phyloP scores from a whole-genome alignment of 2,329 filamentous ascomycete genomes.

The Scytalidium sp. region DNA sequence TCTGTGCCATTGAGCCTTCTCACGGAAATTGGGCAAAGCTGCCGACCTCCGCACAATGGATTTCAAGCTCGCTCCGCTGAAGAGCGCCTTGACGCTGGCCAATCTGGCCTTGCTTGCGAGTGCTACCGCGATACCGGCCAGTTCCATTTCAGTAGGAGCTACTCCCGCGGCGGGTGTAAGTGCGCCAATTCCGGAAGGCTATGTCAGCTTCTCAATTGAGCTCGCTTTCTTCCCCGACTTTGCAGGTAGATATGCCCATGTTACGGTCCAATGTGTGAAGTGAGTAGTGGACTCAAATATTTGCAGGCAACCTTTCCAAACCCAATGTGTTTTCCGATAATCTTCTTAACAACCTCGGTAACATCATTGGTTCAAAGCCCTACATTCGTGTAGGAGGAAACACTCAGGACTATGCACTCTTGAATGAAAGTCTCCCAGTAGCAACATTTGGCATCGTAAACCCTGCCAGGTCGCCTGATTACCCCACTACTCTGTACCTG shows the following conservation, averaged over 20 bases:
- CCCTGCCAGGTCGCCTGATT: conserved; percentile 49
- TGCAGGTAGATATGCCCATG: conserved; percentile 31
- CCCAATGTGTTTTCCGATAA: conserved; percentile 61
- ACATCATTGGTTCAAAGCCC: conserved; percentile 54
- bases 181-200: conserved; percentile 33
- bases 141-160: conserved; percentile 6
- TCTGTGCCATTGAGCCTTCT: background rate
- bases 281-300: background rate
- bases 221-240: conserved; percentile 51
- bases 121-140: background rate
- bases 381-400: conserved; percentile 64
- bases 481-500: conserved; percentile 58
- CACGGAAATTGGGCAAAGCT: background rate
- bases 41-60: background rate
- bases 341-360: conserved; percentile 53
- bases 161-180: conserved; percentile 12
- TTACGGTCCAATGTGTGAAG: background rate
- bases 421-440: conserved; percentile 47
- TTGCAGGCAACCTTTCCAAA: conserved; percentile 44
- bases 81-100: conserved; percentile 2
- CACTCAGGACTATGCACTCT: conserved; percentile 63
- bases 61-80: background rate
- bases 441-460: conserved; percentile 52
- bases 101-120: background rate
- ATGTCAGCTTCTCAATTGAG: conserved; percentile 51